A percentile compares a stretch with the other conserved stretches of the same genome.
Conservation (phyloP, 1,139 yeast genomes). For the Komagataea norvegica region DNA sequence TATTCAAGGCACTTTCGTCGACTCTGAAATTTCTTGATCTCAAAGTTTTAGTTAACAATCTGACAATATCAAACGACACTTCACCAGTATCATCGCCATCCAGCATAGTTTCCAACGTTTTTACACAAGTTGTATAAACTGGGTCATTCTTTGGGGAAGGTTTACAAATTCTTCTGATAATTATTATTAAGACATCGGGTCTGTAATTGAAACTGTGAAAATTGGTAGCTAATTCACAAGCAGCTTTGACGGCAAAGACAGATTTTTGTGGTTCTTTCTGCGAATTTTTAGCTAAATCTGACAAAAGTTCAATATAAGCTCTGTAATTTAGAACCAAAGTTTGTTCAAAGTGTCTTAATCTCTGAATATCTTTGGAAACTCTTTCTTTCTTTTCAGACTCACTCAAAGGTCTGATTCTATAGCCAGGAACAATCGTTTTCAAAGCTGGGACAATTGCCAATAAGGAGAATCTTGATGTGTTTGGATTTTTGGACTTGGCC, state of each 20-base stretch:
- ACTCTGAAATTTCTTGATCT: conserved; percentile 73
- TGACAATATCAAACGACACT: conserved; percentile 67
- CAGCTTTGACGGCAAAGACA: conserved; percentile 62
- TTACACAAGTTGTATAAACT: conserved; percentile 53
- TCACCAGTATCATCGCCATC: conserved; percentile 77
- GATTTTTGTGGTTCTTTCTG: conserved; percentile 43
- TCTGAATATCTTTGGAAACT: conserved; percentile 77
- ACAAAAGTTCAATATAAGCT: conserved; percentile 57
- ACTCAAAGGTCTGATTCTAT: conserved; percentile 75
- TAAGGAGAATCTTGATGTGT: conserved; percentile 68
- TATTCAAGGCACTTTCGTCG: conserved; percentile 76
- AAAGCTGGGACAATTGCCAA: conserved; percentile 81
- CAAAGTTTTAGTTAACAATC: conserved; percentile 62
- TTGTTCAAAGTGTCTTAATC: conserved; percentile 76
- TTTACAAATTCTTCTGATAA: conserved; percentile 62
- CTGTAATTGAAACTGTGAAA: conserved; percentile 80
- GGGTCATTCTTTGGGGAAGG: conserved; percentile 45
- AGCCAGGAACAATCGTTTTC: conserved; percentile 83
- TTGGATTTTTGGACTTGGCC: conserved; percentile 62
- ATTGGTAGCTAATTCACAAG: conserved; percentile 68
- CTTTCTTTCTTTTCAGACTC: conserved; percentile 79
- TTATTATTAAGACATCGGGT: conserved; percentile 60
- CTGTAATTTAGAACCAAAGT: conserved; percentile 64
- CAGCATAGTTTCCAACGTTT: conserved; percentile 61
- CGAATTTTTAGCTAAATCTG: conserved; percentile 33